Evolutionary conservation across 2,329 filamentous ascomycete species (phyloP), one percentile per base, ranked within the genome.

Genomic region (Ceratocystis colombiana): DNA sequence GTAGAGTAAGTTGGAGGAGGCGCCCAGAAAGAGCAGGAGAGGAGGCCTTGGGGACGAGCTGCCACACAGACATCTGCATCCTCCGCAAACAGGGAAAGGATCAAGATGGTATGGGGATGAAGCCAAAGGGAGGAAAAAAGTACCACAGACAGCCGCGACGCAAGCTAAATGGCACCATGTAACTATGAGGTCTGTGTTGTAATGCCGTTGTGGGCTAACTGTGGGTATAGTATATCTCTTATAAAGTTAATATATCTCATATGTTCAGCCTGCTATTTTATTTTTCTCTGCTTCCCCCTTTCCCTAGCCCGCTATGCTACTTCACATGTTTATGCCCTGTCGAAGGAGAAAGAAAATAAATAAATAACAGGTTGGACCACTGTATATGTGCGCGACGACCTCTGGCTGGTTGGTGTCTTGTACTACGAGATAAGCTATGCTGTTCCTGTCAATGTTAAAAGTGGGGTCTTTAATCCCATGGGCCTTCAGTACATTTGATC

Each of bases 61-160:
- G 44, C 44, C 44, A 15, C n/a, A n/a, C 15, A 46, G 44, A 46
- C 44, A 46, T 46, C 10, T 5, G 1, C 30, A 33, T 33, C 30
- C 30, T 33, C 30, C 30, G 7, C 30, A 33, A 33, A 8, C 30
- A 33, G 30, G 30, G 30, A 46, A 46, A 15, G n/a, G 44, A n/a
- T n/a, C 2, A 15, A 15, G n/a, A 15, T 46, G 5, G 15, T 5
- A 46, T n/a, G 5, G n/a, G 12, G 5, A n/a, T n/a, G n/a, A 10
- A 53, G 22, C 22, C 48, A 53, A 53, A 10, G 10, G 8, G 48
- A 53, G 48, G 28, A 28, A 53, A 53, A 8, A 25, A n/a, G 22
- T 22, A 22, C 48, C 48, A 53, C n/a, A 53, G 48, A 53, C n/a
- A 53, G 48, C 48, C 48, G 48, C 48, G n/a, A 53, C 17, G n/a